These are phyloP conservation scores for Annona cherimola DNA, from an alignment of 164 flowering plant species.

Conservation along the genomic window DNA sequence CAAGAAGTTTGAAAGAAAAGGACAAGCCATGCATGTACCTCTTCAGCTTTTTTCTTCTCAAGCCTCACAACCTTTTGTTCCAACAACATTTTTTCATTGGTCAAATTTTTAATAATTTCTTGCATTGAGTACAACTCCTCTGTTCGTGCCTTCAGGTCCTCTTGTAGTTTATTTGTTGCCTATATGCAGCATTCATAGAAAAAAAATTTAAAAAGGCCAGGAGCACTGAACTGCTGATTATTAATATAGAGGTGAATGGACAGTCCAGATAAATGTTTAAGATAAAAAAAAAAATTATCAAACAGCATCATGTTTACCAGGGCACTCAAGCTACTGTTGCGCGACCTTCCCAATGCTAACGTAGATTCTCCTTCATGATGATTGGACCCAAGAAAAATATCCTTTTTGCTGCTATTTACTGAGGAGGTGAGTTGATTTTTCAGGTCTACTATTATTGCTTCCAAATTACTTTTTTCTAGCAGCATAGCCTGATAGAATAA, in stretches of 20 bases:
- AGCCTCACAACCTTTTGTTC: constrained; percentile 57
- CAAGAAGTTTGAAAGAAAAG: not conserved
- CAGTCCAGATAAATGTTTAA: not conserved
- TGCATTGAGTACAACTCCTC: constrained; percentile 56
- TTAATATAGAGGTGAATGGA: not conserved
- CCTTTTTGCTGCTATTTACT: constrained; percentile 39
- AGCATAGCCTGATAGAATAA: constrained; percentile 48
- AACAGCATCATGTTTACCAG: constrained; percentile 38
- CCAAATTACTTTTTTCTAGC: constrained; percentile 51
- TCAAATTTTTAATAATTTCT: constrained; percentile 47
- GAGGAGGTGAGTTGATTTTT: constrained; percentile 20
- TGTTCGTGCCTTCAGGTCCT: constrained; percentile 51
- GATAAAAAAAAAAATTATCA: not conserved
- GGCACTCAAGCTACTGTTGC: constrained; percentile 3
- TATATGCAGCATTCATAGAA: constrained; percentile 12
- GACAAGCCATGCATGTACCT: constrained; percentile 34
- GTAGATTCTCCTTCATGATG: constrained; percentile 14
- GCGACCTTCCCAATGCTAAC: not conserved
- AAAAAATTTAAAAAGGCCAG: not conserved
- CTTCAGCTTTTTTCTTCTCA: constrained; percentile 59
- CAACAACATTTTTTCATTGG: constrained; percentile 54
- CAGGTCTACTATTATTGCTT: constrained; percentile 47
- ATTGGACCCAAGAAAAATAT: constrained; percentile 29
- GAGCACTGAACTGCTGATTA: not conserved
- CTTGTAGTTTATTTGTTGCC: constrained; percentile 49